Evolutionary conservation across 1,284 basidiomycete genomes (phyloP).

Genomic region (Leccinum griseonigrum): DNA sequence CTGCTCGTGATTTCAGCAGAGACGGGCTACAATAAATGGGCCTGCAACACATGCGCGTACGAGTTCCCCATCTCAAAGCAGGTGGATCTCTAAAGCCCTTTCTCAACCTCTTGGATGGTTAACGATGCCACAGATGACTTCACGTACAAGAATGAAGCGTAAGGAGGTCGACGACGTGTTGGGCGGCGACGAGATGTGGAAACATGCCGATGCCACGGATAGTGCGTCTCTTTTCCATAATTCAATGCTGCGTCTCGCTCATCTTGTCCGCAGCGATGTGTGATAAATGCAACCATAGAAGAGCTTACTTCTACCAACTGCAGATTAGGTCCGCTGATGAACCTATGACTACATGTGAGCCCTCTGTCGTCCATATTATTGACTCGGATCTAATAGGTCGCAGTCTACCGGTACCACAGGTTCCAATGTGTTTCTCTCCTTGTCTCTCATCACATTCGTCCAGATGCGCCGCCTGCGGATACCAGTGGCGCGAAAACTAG

Average conservation of each 20-base stretch:
- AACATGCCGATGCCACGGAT: conserved; percentile 88
- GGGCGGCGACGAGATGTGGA: conserved; percentile 93
- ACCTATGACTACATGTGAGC: conserved; percentile 94
- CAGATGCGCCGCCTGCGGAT: conserved; percentile 55
- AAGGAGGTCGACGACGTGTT: conserved; percentile 94
- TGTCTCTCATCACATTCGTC: background rate
- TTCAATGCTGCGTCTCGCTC: background rate
- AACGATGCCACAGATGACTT: conserved; percentile 67
- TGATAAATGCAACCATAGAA: conserved; percentile 86
- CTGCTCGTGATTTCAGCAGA: conserved; percentile 80
- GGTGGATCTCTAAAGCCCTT: conserved; percentile 38
- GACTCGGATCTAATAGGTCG: conserved; percentile 8
- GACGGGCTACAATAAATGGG: conserved; percentile 84
- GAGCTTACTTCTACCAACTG: conserved; percentile 91
- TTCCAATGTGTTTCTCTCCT: background rate
- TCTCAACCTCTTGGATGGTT: background rate
- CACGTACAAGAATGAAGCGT: conserved; percentile 76
- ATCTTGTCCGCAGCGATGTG: conserved; percentile 60
- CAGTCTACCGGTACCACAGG: conserved; percentile 46
- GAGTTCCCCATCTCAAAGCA: conserved; percentile 89
- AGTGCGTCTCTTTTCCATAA: conserved; percentile 44
- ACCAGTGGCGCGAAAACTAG: conserved; percentile 64
- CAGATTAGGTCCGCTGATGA: conserved; percentile 97
- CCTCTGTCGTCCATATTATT: conserved; percentile 6
- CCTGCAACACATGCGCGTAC: conserved; percentile 93